Base-by-base conservation (phyloP, 257 asterid genomes). In the Buddleja alternifolia region DNA sequence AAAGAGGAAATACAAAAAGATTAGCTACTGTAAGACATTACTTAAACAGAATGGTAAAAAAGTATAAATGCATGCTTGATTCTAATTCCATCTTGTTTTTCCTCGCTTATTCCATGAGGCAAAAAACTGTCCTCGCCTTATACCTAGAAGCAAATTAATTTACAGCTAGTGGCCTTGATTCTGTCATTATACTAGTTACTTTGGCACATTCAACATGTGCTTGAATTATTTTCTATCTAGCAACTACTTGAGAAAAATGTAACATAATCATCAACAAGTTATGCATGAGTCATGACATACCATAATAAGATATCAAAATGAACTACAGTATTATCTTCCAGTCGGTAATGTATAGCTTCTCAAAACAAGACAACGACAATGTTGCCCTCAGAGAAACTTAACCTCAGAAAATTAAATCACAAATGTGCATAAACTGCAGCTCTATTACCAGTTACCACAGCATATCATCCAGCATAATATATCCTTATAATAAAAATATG, bases 121-220 rank as follows among this genome's bases (percentile, higher is more conserved):
- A 29, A n/a, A n/a, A n/a, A 29, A 2, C 34, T 29, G 34, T 8
- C 44, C n/a, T 29, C 16, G 47, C 11, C 47, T 62, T 17, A 16
- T 23, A 42, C 29, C 9, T 24, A 48, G 19, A 17, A 41, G 23
- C 68, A n/a, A 12, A 25, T 16, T 15, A 36, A 12, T n/a, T 52
- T 46, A 63, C 23, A 41, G 21, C 19, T 50, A 60, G 17, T 44
- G 39, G 77, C 47, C 66, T 24, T 34, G 21, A 32, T 51, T 52
- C 16, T 60, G 58, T 51, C 60, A 39, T 39, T n/a, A 15, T 45
- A 54, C 37, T 41, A 29, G 24, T 47, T 12, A 21, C 14, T 39
- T 29, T 25, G 42, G 44, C 65, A 59, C 32, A 20, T 36, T 46
- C 16, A 29, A 32, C 45, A 65, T 48, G 29, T 20, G 12, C 46